A percentile compares a stretch with the other conserved stretches of the same genome.
These are phyloP conservation scores for Stagonosporopsis vannaccii DNA, from an alignment of 2,329 filamentous ascomycete genomes.

Conservation along the genomic window DNA sequence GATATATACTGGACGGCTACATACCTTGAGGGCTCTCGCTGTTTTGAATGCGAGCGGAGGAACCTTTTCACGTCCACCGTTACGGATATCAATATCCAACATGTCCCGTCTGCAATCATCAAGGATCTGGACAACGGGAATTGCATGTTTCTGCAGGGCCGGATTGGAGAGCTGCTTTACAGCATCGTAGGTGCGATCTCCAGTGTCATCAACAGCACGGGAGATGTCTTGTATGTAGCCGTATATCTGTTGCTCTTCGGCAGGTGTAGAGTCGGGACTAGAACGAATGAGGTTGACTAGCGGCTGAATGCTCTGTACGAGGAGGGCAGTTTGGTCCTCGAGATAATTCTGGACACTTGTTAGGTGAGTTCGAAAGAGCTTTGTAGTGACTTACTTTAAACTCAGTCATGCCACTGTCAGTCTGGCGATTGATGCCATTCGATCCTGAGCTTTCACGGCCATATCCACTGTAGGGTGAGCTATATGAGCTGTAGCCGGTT, in stretches of 20 bases:
- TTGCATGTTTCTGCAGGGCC: conserved; percentile 59
- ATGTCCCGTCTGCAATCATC: conserved; percentile 71
- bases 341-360: conserved; percentile 68
- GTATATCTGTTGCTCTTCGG: conserved; percentile 61
- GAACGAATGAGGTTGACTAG: conserved; percentile 73
- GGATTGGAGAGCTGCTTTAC: conserved; percentile 57
- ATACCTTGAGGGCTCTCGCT: conserved; percentile 77
- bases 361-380: conserved; percentile 8
- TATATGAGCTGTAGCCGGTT: conserved; percentile 45
- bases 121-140: conserved; percentile 64
- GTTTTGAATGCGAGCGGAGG: conserved; percentile 89
- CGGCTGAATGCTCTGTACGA: conserved; percentile 83
- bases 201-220: conserved; percentile 73
- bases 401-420: conserved; percentile 59
- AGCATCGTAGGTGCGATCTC: conserved; percentile 67
- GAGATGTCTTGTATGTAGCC: conserved; percentile 75
- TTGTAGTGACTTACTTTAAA: conserved; percentile 60
- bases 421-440: conserved; percentile 33
- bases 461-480: conserved; percentile 48
- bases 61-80: conserved; percentile 69
- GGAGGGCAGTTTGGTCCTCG: conserved; percentile 79
- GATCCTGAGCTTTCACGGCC: conserved; percentile 41
- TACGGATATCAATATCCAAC: conserved; percentile 65
- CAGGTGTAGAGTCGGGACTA: conserved; percentile 35
- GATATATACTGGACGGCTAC: background rate